Conservation (phyloP, 2,329 filamentous ascomycete species). For the Salinomyces thailandicus region DNA sequence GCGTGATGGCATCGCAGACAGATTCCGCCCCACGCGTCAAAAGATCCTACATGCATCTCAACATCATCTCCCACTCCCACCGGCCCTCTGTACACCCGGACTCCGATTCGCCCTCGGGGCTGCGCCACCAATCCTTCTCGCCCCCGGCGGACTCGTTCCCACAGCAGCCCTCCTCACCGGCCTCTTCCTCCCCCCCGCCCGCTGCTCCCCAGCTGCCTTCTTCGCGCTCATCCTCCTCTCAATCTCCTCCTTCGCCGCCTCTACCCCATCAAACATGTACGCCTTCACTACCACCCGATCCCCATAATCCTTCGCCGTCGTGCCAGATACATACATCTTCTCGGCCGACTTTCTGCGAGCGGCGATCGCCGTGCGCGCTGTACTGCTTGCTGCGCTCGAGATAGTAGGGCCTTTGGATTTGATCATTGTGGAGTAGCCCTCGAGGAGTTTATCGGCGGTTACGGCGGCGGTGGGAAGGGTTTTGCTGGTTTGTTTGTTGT, state of each 20-base stretch:
- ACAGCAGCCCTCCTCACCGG: constrained; percentile 1
- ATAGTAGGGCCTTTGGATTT: constrained; percentile 1
- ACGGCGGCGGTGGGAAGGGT: constrained; percentile 12
- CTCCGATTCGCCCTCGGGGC: neutral
- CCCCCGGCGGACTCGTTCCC: neutral
- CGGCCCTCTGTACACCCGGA: constrained; percentile 2
- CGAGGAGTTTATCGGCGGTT: constrained; percentile 12
- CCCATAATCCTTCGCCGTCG: constrained; percentile 14
- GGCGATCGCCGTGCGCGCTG: constrained; percentile 8
- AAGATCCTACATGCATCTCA: too few species aligned
- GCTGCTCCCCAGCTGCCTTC: constrained; percentile 3
- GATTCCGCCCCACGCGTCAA: too few species aligned
- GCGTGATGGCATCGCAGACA: too few species aligned
- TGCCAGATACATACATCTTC: constrained; percentile 10
- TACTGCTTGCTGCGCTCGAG: constrained; percentile 4
- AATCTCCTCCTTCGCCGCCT: constrained; percentile 7
- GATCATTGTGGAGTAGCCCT: constrained; percentile 11
- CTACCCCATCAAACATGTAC: constrained; percentile 13
- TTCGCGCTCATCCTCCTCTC: constrained; percentile 4
- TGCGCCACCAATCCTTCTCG: neutral
- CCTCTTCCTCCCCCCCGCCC: constrained; percentile 1
- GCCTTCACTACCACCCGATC: constrained; percentile 14
- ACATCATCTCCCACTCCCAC: constrained; percentile 2
- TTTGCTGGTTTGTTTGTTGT: constrained; percentile 14
- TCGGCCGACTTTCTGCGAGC: constrained; percentile 7